Base-by-base conservation (phyloP, 305 asterid genomes). In the Salvia sclarea region DNA sequence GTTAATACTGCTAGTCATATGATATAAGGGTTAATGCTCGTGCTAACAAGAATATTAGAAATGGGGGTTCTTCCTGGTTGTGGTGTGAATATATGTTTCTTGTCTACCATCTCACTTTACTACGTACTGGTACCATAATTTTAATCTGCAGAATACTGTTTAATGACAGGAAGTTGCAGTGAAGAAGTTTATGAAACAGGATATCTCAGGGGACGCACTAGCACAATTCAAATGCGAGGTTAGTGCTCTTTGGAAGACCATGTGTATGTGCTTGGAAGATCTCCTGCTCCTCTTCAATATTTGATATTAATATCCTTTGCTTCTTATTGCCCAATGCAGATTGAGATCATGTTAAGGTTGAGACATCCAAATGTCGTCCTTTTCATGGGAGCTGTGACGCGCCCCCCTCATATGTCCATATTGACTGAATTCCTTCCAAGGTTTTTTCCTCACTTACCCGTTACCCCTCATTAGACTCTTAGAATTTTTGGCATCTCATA, bases 351-450 rank as follows among this genome's bases (percentile, higher is more conserved):
- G 98, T 79, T 88, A 77, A 82, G 98, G 77, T 63, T 92, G 89
- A 90, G 97, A 69, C 98, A 92, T 82, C 98, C 98, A 6, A 92
- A 92, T 82, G 91, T 92, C 60, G 98, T 92, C 50, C 91, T 92
- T 69, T 88, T 90, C 83, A 93, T 91, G 98, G 98, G 98, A 75
- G 98, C 98, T 1, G 97, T 93, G 65, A 82, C 91, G 41, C 88
- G 81, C n/a, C 96, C 98, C 64, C 98, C 98, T 37, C 88, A 91
- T 79, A 84, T 93, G 80, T 93, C 98, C 73, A 93, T 93, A 82
- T 71, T 91, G 82, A 91, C 98, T 1, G 98, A 93, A 71, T 93
- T 76, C 74, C 88, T 93, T 22, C 96, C 97, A 64, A 93, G 98
- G 98, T 93, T 75, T 73, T 69, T 67, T 55, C 66, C 52, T 69